Conservation (phyloP, 78 protist species). For the slime mould (Dictyostelium discoideum) region dicty_2.7 NC_007088.5:3340001-3340500, state of each 20-base stretch:
- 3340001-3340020: constrained; percentile 16
- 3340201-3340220: not conserved
- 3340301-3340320: not conserved
- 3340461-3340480: constrained; percentile 62
- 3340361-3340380: constrained; percentile 64
- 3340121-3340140: not conserved
- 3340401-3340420: constrained; percentile 43
- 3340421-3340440: constrained; percentile 72
- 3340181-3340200: not conserved
- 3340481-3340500: constrained; percentile 78
- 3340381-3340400: constrained; percentile 67
- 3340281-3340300: not conserved
- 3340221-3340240: not conserved
- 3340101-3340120: not conserved
- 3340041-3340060: not conserved
- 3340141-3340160: too few relatives aligned
- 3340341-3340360: not conserved
- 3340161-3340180: too few relatives aligned
- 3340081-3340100: not conserved
- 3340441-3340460: constrained; percentile 52
- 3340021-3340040: constrained; percentile 80
- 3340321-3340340: not conserved
- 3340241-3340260: not conserved
- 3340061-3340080: not conserved
- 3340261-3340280: not conserved